These are phyloP conservation scores for Exophiala xenobiotica DNA, from an alignment of 2,329 filamentous ascomycete genomes.

Conservation along the genomic window DNA sequence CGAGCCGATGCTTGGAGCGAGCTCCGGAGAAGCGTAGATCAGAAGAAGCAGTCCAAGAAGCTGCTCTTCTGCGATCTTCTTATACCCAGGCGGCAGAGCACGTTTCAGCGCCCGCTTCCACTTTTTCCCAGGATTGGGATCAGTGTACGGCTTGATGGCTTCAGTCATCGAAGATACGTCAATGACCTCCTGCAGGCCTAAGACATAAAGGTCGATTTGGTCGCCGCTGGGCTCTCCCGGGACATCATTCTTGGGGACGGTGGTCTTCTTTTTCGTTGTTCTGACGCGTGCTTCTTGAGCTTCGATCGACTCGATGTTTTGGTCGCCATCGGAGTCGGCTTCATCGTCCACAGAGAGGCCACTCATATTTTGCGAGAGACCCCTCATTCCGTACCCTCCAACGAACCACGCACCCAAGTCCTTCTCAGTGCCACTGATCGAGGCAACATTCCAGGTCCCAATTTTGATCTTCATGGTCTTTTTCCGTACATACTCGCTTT, in stretches of 20 bases:
- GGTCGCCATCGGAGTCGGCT: conserved; percentile 28
- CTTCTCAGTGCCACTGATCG: conserved; percentile 78
- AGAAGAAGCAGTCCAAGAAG: conserved; percentile 81
- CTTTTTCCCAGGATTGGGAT: conserved; percentile 67
- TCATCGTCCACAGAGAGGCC: conserved; percentile 44
- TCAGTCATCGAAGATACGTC: conserved; percentile 78
- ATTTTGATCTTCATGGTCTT: conserved; percentile 81
- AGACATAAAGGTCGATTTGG: conserved; percentile 82
- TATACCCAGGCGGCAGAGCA: conserved; percentile 74
- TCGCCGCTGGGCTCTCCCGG: conserved; percentile 53
- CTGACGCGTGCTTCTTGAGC: conserved; percentile 48
- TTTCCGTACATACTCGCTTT: conserved; percentile 74
- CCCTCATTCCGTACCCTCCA: conserved; percentile 69
- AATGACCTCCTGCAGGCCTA: conserved; percentile 90
- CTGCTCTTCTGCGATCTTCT: conserved; percentile 76
- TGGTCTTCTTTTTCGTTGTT: conserved; percentile 40
- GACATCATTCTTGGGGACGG: conserved; percentile 47
- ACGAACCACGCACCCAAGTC: conserved; percentile 90
- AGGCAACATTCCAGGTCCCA: conserved; percentile 93
- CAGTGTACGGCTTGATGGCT: conserved; percentile 73
- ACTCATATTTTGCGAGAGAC: conserved; percentile 63
- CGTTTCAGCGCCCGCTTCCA: conserved; percentile 78
- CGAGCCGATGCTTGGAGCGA: conserved; percentile 72
- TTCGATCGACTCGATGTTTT: conserved; percentile 42
- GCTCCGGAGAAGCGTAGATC: conserved; percentile 76